These are phyloP conservation scores for Candida albicans DNA, from an alignment of 1,139 yeast species.

Conservation along the genomic window DNA sequence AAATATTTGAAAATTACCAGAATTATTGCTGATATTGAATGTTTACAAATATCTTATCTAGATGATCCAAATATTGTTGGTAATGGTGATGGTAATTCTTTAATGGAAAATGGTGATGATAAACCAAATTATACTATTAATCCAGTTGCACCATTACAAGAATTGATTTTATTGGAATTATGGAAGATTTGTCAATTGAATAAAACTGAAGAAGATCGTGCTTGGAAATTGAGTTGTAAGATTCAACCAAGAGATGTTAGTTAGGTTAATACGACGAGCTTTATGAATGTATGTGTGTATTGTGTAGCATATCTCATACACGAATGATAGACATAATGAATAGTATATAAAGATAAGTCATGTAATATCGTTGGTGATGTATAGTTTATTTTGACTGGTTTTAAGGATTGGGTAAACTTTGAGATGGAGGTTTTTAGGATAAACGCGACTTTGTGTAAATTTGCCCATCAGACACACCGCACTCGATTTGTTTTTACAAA, in stretches of 20 bases:
- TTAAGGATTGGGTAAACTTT: too few relatives aligned
- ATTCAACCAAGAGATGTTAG: constrained; percentile 39
- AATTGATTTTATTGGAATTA: constrained; percentile 62
- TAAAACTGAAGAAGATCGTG: constrained; percentile 61
- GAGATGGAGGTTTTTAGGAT: too few relatives aligned
- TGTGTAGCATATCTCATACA: too few relatives aligned
- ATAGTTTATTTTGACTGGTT: too few relatives aligned
- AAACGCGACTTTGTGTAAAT: neutral
- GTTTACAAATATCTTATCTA: constrained; percentile 65
- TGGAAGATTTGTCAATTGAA: constrained; percentile 69
- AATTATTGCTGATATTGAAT: constrained; percentile 75
- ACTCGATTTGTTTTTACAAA: too few relatives aligned
- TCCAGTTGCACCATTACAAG: constrained; percentile 55
- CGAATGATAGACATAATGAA: too few relatives aligned
- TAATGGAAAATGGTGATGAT: too few relatives aligned
- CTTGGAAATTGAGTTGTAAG: constrained; percentile 68
- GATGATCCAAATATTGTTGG: neutral
- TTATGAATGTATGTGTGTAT: too few relatives aligned
- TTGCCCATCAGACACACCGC: neutral
- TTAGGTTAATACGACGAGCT: neutral
- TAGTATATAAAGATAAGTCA: too few relatives aligned
- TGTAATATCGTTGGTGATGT: too few relatives aligned
- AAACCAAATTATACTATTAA: constrained; percentile 34
- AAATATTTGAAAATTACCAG: constrained; percentile 74
- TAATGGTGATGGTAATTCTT: constrained; percentile 3